phyloP scores from a whole-genome alignment of 73 alveolate species.

The Paramecium caudatum region DNA sequence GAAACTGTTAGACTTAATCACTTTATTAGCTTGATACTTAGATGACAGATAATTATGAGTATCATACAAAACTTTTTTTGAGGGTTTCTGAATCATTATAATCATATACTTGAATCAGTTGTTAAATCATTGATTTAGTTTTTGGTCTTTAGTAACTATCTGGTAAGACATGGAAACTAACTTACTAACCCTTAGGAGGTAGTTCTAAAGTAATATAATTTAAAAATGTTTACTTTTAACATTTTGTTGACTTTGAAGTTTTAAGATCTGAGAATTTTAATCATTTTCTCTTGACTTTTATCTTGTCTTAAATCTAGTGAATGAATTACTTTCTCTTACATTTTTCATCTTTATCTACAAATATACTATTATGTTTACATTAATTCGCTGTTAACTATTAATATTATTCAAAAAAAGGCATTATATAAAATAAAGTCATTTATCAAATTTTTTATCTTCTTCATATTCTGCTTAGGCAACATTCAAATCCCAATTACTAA shows the following conservation, averaged over 20 bases:
- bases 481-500: conserved; percentile 2
- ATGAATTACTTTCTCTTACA: conserved; percentile 66
- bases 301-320: conserved; percentile 54
- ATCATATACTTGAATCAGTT: neutral
- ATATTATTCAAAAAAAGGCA: conserved; percentile 26
- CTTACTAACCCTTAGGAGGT: neutral
- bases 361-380: conserved; percentile 2
- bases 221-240: conserved; percentile 46
- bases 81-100: neutral
- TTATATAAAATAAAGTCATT: too few species aligned
- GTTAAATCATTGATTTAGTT: conserved; percentile 24
- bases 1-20: neutral
- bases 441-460: conserved; percentile 24
- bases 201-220: neutral
- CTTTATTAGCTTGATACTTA: neutral
- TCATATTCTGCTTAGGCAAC: neutral
- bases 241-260: conserved; percentile 48
- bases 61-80: conserved; percentile 39
- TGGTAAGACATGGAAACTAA: conserved; percentile 22
- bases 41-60: neutral
- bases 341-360: conserved; percentile 39
- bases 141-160: conserved; percentile 6
- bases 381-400: conserved; percentile 40
- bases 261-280: conserved; percentile 2
- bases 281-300: conserved; percentile 59